A percentile compares a stretch with the other conserved stretches of the same genome.
Evolutionary conservation across 2,329 filamentous ascomycete species (phyloP).

Genomic region (Colletotrichum sp.): DNA sequence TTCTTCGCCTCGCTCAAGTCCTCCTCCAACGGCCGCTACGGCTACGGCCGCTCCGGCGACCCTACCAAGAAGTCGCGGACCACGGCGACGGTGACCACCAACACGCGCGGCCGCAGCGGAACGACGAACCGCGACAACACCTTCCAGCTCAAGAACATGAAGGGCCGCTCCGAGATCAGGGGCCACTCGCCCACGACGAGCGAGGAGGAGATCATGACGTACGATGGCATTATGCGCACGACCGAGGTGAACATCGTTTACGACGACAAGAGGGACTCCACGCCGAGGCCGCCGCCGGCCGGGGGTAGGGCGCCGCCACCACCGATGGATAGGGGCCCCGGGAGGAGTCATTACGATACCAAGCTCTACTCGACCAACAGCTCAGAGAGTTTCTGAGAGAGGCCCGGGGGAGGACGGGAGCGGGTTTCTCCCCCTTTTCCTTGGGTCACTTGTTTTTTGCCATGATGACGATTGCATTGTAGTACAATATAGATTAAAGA

Average conservation of each 20-base stretch:
- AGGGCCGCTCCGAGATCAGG: constrained; percentile 38
- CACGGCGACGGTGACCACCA: not conserved
- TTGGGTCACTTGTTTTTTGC: not conserved
- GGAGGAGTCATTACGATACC: not conserved
- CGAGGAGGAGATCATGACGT: constrained; percentile 47
- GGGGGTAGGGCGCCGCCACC: not conserved
- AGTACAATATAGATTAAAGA: not conserved
- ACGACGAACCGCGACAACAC: not conserved
- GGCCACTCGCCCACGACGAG: constrained; percentile 36
- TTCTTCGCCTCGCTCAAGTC: constrained; percentile 26
- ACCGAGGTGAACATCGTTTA: constrained; percentile 11
- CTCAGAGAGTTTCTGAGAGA: not conserved
- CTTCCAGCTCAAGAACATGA: constrained; percentile 24
- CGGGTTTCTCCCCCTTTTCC: not conserved
- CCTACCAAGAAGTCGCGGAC: not conserved
- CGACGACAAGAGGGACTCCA: not conserved
- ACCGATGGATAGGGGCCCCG: not conserved
- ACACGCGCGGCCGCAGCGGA: not conserved
- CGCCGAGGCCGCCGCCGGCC: not conserved
- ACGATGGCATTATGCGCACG: constrained; percentile 40
- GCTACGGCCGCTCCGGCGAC: constrained; percentile 7
- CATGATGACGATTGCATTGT: not conserved
- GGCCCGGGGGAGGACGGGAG: not conserved
- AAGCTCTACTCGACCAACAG: not conserved
- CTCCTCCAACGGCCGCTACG: constrained; percentile 17